These are phyloP conservation scores for Elaeagnus macrophylla DNA, from an alignment of 306 rosid species.

Conservation along the genomic window DNA sequence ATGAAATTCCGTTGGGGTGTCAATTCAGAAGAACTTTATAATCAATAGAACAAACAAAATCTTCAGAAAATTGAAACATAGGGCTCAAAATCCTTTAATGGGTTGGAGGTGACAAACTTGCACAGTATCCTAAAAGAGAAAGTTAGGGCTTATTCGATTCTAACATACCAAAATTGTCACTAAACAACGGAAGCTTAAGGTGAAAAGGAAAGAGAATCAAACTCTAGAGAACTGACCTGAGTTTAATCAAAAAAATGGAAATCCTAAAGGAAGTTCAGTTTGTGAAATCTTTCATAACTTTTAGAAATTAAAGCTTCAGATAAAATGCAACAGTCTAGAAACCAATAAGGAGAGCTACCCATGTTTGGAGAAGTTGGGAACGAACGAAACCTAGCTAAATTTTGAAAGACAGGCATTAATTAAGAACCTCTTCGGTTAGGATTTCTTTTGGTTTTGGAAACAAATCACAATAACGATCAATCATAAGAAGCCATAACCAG, in stretches of 20 bases:
- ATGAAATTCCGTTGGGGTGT: no score
- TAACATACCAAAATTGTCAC: no score
- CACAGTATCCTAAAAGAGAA: no score
- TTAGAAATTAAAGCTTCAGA: conserved; percentile 5
- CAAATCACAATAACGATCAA: conserved; percentile 8
- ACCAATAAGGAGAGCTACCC: conserved; percentile 11
- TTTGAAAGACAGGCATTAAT: background rate
- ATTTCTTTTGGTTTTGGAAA: conserved; percentile 11
- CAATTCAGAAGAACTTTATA: no score
- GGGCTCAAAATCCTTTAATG: no score
- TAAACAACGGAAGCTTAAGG: no score
- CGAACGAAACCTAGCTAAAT: conserved; percentile 10
- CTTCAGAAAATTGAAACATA: no score
- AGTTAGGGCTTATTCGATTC: no score
- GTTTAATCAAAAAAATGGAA: conserved; percentile 13
- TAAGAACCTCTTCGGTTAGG: background rate
- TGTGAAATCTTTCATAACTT: conserved; percentile 8
- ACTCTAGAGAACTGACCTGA: no score
- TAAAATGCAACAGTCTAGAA: conserved; percentile 5
- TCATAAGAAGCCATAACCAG: conserved; percentile 16
- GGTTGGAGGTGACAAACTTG: no score
- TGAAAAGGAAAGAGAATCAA: no score
- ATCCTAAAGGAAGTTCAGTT: conserved; percentile 23
- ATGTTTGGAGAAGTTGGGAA: background rate
- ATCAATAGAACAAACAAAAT: no score